Base-by-base conservation (phyloP, 2,329 filamentous ascomycete species). In the Pyricularia sp. region DNA sequence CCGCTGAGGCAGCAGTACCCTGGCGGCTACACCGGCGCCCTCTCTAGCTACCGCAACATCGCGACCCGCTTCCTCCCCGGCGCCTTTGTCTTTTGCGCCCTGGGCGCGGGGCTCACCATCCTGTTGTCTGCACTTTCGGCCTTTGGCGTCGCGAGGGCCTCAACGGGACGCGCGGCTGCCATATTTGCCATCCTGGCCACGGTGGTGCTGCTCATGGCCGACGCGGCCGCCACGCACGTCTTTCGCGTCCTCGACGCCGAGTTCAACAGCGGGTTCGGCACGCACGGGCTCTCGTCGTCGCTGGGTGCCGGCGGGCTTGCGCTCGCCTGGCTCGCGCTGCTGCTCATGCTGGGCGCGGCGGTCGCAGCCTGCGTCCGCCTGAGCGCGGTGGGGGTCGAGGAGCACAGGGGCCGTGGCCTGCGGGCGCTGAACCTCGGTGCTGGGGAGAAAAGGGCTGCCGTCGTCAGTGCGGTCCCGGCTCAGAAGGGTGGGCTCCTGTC, bases 21-120 rank as follows among this genome's bases (percentile, higher is more conserved):
- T 1, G 36, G 67, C 0, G 68, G 69, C 2, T 74, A 77, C 59
- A 69, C 69, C 33, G 68, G 71, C 11, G 71, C 78, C 9, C 71
- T 78, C 1, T 67, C 71, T 23, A 67, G 70, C 10, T 78, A 79
- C 71, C 63, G 71, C 11, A 72, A 70, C 30, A 50, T 26, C 20
- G 70, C 72, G 1, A 76, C 75, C 25, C 73, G 70, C 17, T 77
- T 77, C 69, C 70, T 78, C 6, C 72, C 72, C 9, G 72, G 72
- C 31, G 73, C 71, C n/a, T 78, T 77, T 71, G 71, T 79, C 66
- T 33, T 76, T 33, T 71, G 73, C 0, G 72, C 74, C n/a, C 58
- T 75, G 7, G 68, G 76, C 10, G 68, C 69, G 7, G 67, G 73
- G 20, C 28, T 75, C 2, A 73, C 75, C 3, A 72, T 73, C 20